Evolutionary conservation across 176 grass and related monocot genomes (phyloP).

Genomic region (Melocanna baccifera): DNA sequence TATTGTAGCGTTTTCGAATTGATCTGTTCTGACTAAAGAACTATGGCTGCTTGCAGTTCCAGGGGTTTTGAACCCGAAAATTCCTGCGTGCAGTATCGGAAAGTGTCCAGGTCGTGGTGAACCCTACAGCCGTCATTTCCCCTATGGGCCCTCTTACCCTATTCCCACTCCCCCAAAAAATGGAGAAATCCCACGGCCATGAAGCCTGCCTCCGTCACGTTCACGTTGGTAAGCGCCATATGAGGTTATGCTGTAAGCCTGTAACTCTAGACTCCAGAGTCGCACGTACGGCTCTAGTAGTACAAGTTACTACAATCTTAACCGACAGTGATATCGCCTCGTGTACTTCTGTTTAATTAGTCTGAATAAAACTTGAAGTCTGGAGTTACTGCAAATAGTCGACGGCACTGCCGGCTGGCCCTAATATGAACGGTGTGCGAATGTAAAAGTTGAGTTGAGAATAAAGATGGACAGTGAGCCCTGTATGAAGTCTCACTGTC

Average conservation of each 20-base stretch:
- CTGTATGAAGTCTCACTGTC: too few species aligned
- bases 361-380: background rate
- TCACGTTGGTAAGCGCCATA: too few species aligned
- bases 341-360: background rate
- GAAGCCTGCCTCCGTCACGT: background rate
- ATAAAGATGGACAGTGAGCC: background rate
- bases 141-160: too few species aligned
- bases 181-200: background rate
- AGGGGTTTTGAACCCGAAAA: background rate
- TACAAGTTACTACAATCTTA: background rate
- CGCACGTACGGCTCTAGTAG: background rate
- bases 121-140: too few species aligned
- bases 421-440: too few species aligned
- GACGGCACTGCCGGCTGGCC: background rate
- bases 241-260: too few species aligned
- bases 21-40: background rate
- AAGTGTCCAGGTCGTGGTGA: background rate
- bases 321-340: too few species aligned
- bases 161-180: background rate
- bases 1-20: background rate
- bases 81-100: background rate
- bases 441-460: background rate
- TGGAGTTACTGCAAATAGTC: background rate
- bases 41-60: background rate
- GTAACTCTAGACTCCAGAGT: background rate